These are phyloP conservation scores for Xylaria intraflava DNA, from an alignment of 495 filamentous ascomycete species.

Conservation along the genomic window DNA sequence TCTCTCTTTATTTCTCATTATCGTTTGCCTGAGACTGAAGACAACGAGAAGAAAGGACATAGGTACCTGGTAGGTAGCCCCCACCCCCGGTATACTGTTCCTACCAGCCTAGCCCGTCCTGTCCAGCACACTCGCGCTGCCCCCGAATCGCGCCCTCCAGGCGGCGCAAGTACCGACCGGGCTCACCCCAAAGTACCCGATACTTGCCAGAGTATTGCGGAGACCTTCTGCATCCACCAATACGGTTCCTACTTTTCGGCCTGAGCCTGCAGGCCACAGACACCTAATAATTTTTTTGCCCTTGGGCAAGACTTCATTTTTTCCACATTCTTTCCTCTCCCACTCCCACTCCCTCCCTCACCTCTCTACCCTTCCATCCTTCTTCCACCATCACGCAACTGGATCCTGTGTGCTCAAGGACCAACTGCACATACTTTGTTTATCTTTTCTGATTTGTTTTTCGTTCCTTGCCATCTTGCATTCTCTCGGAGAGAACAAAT, in stretches of 20 bases:
- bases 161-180: neutral
- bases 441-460: slow-evolving; percentile 6
- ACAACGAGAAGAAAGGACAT: too few species aligned
- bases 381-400: slow-evolving; percentile 6
- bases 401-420: slow-evolving; percentile 11
- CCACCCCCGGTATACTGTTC: too few species aligned
- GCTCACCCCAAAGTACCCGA: neutral
- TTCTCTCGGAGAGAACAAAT: slow-evolving; percentile 25
- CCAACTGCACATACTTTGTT: slow-evolving; percentile 9
- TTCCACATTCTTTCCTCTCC: neutral
- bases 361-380: slow-evolving; percentile 3
- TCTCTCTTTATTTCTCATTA: too few species aligned
- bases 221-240: slow-evolving; percentile 3
- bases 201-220: neutral
- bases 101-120: too few species aligned
- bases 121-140: too few species aligned
- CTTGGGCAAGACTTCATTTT: slow-evolving; percentile 8
- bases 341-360: slow-evolving; percentile 5
- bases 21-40: too few species aligned
- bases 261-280: slow-evolving; percentile 28
- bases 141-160: too few species aligned
- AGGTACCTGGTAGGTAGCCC: too few species aligned
- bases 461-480: slow-evolving; percentile 16
- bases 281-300: slow-evolving; percentile 26
- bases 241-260: neutral